Evolutionary conservation across 768 basidiomycete species (phyloP), one percentile per base, ranked within the genome.

Genomic region (Nidula microcarpa): DNA sequence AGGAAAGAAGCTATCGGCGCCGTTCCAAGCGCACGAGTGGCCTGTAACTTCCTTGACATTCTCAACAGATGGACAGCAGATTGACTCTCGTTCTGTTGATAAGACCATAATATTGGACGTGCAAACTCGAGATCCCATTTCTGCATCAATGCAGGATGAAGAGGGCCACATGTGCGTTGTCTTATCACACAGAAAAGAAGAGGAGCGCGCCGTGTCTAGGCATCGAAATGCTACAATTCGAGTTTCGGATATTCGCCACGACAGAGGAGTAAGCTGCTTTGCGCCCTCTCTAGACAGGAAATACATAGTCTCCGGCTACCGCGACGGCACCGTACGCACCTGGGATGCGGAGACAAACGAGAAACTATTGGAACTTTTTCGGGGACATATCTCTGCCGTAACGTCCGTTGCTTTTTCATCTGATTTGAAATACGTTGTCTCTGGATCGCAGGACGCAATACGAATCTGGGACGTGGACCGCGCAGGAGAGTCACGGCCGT

Each of bases 361-460:
- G 13, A 33, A 50, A 17, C 35, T 55, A 17, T 43, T 39, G 17
- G 41, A 53, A 43, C 50, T 51, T 46, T 49, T 45, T 46, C 11
- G 32, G 17, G 41, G 49, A 30, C 49, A 50, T 50, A 23, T 10
- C 10, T 10, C 10, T 10, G 14, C 14, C 60, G 14, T 66, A 57
- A 61, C 50, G 57, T 52, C 49, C 11, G 56, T 63, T 1, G 51
- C 58, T 32, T 62, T 61, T 51, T 65, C 65, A n/a, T 66, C 61
- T 1, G 60, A 67, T 52, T 61, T 63, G 1, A 57, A 49, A 23
- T 35, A 46, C 23, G 43, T 65, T 33, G 54, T 51, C 3, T 62
- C 59, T 11, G 61, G 57, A 8, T 60, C 57, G 14, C 35, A 17
- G 11, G 55, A 58, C 44, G 39, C 49, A 16, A 34, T 64, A 34